Base-by-base conservation (phyloP, 2,329 filamentous ascomycete species). In the Fusarium subglutinans region DNA sequence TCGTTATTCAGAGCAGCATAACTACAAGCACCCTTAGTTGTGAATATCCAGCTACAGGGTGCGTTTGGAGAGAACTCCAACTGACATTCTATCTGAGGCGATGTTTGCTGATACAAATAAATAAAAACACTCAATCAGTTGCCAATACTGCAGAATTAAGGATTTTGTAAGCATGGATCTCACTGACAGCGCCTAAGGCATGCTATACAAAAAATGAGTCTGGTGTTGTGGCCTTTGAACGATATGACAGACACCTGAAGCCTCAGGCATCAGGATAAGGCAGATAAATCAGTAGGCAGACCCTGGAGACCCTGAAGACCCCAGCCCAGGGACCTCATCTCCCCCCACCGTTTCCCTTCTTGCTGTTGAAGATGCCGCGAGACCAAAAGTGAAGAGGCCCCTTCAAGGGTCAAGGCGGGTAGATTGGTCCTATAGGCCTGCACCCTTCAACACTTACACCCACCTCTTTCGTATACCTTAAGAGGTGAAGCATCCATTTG, bases 231-330 rank as follows among this genome's bases (percentile, higher is more conserved):
- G 51, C 26, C 40, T 38, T 38, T 24, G 26, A 50, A 74, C 37
- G 12, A 18, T 6, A 40, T 43, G 47, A 64, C 35, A 40, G 51
- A 69, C 30, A 71, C 63, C 71, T 72, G n/a, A 62, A 30, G 20
- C 38, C 28, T 69, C n/a, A 74, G 71, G 71, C 71, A 45, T 12
- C 13, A 54, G 26, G 30, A 40, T 54, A 17, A 72, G 67, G 67
- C 44, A 22, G 59, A 69, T 65, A 56, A 73, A 55, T 72, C 64
- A 69, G 55, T 64, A 43, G 24, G 26, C 18, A 47, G 17, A 15
- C 14, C 26, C 54, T 17, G 50, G 26, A 38, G 35, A 38, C 17
- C 26, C 54, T 28, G 51, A 22, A 54, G 28, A 38, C 13, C 30
- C 30, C 22, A 35, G 33, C 33, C 33, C 33, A 35, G 33, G 48